These are phyloP conservation scores for Serpula lacrymans DNA, from an alignment of 768 basidiomycete genomes.

Conservation along the genomic window DNA sequence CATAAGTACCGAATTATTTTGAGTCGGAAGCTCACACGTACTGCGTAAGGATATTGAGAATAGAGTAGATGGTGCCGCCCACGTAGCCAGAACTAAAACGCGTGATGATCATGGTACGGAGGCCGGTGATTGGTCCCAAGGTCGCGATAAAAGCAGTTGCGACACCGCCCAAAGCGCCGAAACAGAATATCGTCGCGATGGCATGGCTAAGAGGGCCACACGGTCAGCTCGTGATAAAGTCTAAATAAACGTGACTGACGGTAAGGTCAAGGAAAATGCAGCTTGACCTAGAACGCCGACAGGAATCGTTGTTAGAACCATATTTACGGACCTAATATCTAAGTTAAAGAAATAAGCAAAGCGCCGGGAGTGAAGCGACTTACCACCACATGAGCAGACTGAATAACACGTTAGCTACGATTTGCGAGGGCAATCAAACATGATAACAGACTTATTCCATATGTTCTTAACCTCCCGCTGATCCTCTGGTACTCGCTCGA, in stretches of 20 bases:
- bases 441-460: constrained; percentile 39
- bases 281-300: constrained; percentile 48
- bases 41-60: constrained; percentile 54
- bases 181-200: constrained; percentile 43
- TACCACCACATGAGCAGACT: constrained; percentile 48
- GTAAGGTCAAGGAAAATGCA: constrained; percentile 46
- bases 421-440: constrained; percentile 4
- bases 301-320: constrained; percentile 45
- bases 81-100: constrained; percentile 48
- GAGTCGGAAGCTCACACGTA: constrained; percentile 9
- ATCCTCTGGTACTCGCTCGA: constrained; percentile 51
- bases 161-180: constrained; percentile 40
- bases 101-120: constrained; percentile 52
- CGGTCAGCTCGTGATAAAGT: too few relatives aligned
- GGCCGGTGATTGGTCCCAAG: constrained; percentile 49
- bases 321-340: constrained; percentile 41
- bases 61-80: constrained; percentile 46
- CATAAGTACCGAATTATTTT: background rate
- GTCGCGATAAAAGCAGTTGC: constrained; percentile 50
- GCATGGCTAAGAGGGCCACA: constrained; percentile 40
- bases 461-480: constrained; percentile 41
- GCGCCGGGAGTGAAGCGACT: constrained; percentile 2
- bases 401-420: background rate
- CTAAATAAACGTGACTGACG: constrained; percentile 24
- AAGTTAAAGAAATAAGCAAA: background rate